Conservation (phyloP, 345 rosid genomes). For the Mercurialis annua region DNA sequence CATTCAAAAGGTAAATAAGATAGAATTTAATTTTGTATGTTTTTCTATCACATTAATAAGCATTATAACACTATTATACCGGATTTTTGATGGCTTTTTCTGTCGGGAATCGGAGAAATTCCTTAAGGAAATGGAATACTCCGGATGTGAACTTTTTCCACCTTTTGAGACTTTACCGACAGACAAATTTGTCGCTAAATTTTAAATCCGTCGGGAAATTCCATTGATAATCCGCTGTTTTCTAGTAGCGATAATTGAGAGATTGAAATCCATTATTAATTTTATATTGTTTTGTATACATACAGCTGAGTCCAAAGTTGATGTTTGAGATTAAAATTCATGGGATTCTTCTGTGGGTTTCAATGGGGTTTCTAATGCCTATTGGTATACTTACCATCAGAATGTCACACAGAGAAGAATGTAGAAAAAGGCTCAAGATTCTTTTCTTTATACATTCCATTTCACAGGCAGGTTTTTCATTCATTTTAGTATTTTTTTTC, state of each 20-base stretch:
- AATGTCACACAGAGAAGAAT: conserved; percentile 56
- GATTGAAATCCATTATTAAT: neutral
- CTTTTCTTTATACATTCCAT: conserved; percentile 61
- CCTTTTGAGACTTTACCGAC: too few relatives aligned
- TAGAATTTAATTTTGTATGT: too few relatives aligned
- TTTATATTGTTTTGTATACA: neutral
- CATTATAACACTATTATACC: too few relatives aligned
- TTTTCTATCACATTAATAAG: too few relatives aligned
- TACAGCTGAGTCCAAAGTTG: conserved; percentile 52
- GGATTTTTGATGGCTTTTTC: too few relatives aligned
- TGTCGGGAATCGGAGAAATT: too few relatives aligned
- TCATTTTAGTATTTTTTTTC: neutral
- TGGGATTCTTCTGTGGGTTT: conserved; percentile 81
- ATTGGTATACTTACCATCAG: conserved; percentile 66
- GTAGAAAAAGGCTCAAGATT: conserved; percentile 47
- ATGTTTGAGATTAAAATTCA: conserved; percentile 55
- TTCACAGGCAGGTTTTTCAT: conserved; percentile 56
- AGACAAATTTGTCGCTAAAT: too few relatives aligned
- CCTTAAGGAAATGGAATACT: too few relatives aligned
- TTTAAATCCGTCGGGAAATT: too few relatives aligned
- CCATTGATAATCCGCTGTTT: neutral
- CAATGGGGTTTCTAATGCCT: conserved; percentile 85
- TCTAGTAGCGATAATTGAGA: neutral
- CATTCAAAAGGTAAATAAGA: conserved; percentile 28
- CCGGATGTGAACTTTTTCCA: too few relatives aligned